Evolutionary conservation across 768 basidiomycete species (phyloP).

Genomic region (Exsudoporus frostii): DNA sequence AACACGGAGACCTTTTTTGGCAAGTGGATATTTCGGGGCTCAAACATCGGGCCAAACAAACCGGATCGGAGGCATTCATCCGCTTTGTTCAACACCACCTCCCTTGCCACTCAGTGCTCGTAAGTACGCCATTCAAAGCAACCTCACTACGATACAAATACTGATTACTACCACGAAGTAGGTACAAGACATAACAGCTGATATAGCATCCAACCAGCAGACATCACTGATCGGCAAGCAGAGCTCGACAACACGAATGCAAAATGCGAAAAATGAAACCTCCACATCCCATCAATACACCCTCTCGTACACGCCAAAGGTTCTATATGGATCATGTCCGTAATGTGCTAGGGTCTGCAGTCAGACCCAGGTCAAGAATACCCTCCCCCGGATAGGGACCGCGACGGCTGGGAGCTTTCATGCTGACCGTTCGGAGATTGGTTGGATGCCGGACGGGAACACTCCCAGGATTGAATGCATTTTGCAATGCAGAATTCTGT

Average conservation of each 20-base stretch:
- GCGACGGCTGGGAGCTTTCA: background rate
- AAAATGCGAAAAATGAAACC: background rate
- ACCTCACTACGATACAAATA: background rate
- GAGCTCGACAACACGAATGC: background rate
- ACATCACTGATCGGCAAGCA: background rate
- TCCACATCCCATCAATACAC: background rate
- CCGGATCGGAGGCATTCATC: background rate
- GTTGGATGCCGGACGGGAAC: background rate
- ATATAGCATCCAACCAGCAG: background rate
- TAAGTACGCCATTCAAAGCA: background rate
- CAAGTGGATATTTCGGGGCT: background rate
- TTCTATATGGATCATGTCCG: background rate
- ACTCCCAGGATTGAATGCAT: background rate
- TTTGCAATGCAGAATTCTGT: background rate
- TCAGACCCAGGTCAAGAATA: slow-evolving; percentile 8
- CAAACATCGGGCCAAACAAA: slow-evolving; percentile 9
- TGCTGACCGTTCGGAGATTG: slow-evolving; percentile 7
- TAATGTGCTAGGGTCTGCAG: background rate
- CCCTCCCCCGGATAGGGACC: slow-evolving; percentile 16
- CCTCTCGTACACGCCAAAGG: background rate
- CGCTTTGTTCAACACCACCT: background rate
- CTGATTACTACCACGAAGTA: background rate
- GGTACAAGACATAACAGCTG: background rate
- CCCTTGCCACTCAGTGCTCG: background rate
- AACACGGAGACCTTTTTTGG: background rate